phyloP scores from a whole-genome alignment of 192 early-diverging fungal genomes.

The Linnemannia schmuckeri region DNA sequence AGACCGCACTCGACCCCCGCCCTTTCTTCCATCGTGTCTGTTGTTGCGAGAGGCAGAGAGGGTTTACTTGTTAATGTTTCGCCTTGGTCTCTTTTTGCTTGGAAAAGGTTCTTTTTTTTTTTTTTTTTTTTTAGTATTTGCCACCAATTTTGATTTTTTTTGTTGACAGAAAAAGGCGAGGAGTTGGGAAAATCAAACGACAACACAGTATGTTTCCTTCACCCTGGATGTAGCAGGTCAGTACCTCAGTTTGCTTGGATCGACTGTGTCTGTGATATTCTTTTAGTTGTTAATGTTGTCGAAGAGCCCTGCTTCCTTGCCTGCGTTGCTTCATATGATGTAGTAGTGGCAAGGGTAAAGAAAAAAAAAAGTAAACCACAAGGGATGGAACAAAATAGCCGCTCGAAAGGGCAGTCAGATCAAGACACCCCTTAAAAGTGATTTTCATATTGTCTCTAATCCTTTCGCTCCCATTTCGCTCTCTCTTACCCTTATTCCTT shows the following conservation, averaged over 20 bases:
- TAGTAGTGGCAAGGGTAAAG: not conserved
- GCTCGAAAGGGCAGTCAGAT: not conserved
- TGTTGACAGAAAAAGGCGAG: not conserved
- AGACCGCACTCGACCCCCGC: not conserved
- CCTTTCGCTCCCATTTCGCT: not conserved
- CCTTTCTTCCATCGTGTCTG: not conserved
- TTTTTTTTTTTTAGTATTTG: not conserved
- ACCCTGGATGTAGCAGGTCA: not conserved
- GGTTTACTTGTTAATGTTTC: too few relatives aligned
- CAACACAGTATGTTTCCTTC: too few relatives aligned
- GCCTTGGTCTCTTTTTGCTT: not conserved
- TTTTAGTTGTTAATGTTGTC: not conserved
- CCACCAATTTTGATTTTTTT: not conserved
- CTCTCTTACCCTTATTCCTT: not conserved
- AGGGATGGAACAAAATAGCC: too few relatives aligned
- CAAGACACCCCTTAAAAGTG: not conserved
- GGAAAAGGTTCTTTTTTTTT: not conserved
- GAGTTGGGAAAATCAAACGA: too few relatives aligned
- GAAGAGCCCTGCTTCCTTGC: not conserved
- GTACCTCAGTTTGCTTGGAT: not conserved
- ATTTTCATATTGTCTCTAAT: not conserved
- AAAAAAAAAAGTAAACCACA: not conserved
- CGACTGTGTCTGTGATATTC: not conserved
- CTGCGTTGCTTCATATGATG: not conserved
- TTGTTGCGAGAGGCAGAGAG: not conserved